These are phyloP conservation scores for Astrothelium macrocarpum DNA, from an alignment of 495 filamentous ascomycete genomes.

Conservation along the genomic window DNA sequence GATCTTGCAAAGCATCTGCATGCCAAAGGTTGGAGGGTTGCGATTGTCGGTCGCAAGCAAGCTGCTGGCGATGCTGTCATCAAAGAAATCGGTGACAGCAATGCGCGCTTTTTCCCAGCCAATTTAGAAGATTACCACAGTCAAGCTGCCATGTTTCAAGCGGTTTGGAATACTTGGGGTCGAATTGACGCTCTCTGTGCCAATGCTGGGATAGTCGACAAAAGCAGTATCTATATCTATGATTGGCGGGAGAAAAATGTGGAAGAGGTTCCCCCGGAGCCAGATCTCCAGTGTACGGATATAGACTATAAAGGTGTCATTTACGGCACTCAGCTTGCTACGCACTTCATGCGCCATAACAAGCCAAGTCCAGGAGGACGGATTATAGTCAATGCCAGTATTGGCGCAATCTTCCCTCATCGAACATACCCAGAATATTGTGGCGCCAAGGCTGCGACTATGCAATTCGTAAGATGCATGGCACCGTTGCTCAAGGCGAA, in stretches of 20 bases:
- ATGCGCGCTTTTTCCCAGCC: slow-evolving; percentile 24
- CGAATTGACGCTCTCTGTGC: slow-evolving; percentile 35
- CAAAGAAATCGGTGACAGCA: slow-evolving; percentile 27
- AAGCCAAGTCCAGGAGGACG: slow-evolving; percentile 26
- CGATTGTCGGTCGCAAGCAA: slow-evolving; percentile 26
- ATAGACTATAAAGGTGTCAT: slow-evolving; percentile 36
- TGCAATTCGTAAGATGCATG: slow-evolving; percentile 31
- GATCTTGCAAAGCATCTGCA: slow-evolving; percentile 23
- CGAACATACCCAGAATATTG: slow-evolving; percentile 33
- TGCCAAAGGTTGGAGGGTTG: slow-evolving; percentile 25
- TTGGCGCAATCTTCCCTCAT: slow-evolving; percentile 31
- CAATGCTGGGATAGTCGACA: slow-evolving; percentile 38
- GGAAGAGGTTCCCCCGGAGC: slow-evolving; percentile 30
- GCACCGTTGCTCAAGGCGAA: slow-evolving; percentile 31
- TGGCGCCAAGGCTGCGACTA: slow-evolving; percentile 35
- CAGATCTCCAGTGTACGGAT: slow-evolving; percentile 31
- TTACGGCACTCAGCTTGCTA: slow-evolving; percentile 35
- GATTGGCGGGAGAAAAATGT: slow-evolving; percentile 16
- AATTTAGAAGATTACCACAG: slow-evolving; percentile 34
- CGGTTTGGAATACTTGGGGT: slow-evolving; percentile 28
- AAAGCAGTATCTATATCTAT: slow-evolving; percentile 25
- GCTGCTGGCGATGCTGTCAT: slow-evolving; percentile 11
- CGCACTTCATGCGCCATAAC: slow-evolving; percentile 38
- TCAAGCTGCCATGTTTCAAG: slow-evolving; percentile 28
- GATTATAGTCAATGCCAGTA: slow-evolving; percentile 32